Conservation (phyloP, 1,284 basidiomycete genomes). For the Ustilago trichophora region DNA sequence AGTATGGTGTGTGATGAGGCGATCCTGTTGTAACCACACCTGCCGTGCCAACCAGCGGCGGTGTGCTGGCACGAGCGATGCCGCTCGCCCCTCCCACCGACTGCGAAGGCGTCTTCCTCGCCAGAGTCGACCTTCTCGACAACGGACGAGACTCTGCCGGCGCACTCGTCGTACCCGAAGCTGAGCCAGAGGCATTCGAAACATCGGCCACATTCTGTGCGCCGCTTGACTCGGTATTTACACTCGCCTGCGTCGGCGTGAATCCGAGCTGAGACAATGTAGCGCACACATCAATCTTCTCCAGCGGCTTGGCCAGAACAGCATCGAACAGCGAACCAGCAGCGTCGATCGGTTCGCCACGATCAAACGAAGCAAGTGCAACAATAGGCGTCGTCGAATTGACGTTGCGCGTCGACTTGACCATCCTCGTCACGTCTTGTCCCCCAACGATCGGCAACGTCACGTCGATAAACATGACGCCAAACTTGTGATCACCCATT, state of each 20-base stretch:
- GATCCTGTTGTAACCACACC: slow-evolving; percentile 14
- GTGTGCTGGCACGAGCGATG: too few species aligned
- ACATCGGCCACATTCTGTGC: too few species aligned
- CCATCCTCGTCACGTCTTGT: slow-evolving; percentile 88
- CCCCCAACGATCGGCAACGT: slow-evolving; percentile 92
- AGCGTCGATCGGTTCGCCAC: slow-evolving; percentile 51
- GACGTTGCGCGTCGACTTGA: slow-evolving; percentile 92
- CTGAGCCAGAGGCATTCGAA: too few species aligned
- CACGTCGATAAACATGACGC: slow-evolving; percentile 82
- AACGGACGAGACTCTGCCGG: slow-evolving; percentile 28
- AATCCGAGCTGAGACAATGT: slow-evolving; percentile 51
- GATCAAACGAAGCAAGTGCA: slow-evolving; percentile 72
- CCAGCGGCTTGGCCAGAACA: slow-evolving; percentile 57
- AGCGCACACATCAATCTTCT: slow-evolving; percentile 53
- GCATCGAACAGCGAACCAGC: slow-evolving; percentile 69
- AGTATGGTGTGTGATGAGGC: slow-evolving; percentile 36
- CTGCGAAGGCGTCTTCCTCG: slow-evolving; percentile 20
- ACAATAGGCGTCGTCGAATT: slow-evolving; percentile 88
- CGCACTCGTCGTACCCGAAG: slow-evolving; percentile 27
- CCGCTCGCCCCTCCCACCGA: too few species aligned
- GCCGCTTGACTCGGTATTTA: slow-evolving; percentile 3
- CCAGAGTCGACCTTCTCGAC: slow-evolving; percentile 40
- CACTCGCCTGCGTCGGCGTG: slow-evolving; percentile 36
- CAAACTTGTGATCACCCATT: slow-evolving; percentile 87
- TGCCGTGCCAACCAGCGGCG: slow-evolving; percentile 1